phyloP scores from a whole-genome alignment of 345 rosid genomes.

The Raphanus raphanistrum region DNA sequence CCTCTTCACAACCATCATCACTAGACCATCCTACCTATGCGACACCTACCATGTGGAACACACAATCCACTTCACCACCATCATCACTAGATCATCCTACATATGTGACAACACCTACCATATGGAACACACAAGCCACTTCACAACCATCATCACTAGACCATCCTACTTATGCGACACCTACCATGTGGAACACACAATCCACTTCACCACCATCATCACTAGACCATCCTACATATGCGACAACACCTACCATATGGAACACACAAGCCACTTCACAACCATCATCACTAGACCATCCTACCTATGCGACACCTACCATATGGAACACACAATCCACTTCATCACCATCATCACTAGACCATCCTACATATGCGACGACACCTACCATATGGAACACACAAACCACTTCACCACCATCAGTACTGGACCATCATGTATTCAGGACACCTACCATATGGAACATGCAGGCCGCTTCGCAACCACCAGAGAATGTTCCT shows the following conservation, averaged over 20 bases:
- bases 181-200: conserved; percentile 18
- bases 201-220: conserved; percentile 3
- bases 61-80: conserved; percentile 16
- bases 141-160: not conserved
- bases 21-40: not conserved
- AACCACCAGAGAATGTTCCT: conserved; percentile 43
- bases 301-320: not conserved
- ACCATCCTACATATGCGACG: not conserved
- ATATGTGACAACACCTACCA: not conserved
- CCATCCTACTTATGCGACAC: not conserved
- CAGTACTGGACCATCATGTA: not conserved
- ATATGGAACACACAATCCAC: conserved; percentile 28
- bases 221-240: not conserved
- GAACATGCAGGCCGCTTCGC: conserved; percentile 3
- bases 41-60: conserved; percentile 7
- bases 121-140: conserved; percentile 29
- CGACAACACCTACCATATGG: not conserved
- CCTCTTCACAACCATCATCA: conserved; percentile 37
- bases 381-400: not conserved
- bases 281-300: not conserved
- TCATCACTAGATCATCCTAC: not conserved
- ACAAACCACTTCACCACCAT: conserved; percentile 40
- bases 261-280: conserved; percentile 24
- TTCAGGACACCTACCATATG: conserved; percentile 6
- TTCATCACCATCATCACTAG: not conserved